Percentiles rank a stretch among this genome's conserved stretches.
phyloP scores from a whole-genome alignment of 1,284 basidiomycete species.

The Papiliotrema laurentii region DNA sequence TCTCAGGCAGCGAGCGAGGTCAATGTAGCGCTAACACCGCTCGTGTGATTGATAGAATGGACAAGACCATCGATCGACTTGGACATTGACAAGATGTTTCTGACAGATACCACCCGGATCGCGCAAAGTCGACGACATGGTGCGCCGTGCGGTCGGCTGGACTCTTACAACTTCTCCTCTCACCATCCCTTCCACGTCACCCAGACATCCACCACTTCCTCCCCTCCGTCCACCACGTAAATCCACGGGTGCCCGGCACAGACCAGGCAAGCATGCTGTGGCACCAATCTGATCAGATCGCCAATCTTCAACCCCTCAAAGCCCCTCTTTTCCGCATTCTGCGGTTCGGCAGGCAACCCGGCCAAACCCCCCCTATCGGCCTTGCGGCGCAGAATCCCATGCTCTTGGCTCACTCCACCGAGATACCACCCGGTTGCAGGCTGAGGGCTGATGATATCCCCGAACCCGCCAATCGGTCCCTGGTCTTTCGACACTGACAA shows the following conservation, averaged over 20 bases:
- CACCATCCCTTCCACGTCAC: conserved; percentile 88
- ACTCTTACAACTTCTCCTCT: too few species aligned
- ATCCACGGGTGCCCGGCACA: conserved; percentile 73
- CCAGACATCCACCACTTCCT: conserved; percentile 74
- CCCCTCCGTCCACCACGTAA: conserved; percentile 61
- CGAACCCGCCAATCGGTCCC: conserved; percentile 66
- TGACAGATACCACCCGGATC: too few species aligned
- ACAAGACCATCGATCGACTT: too few species aligned
- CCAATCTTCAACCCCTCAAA: conserved; percentile 54
- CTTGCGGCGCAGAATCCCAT: conserved; percentile 57
- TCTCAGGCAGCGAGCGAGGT: too few species aligned
- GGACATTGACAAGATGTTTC: too few species aligned
- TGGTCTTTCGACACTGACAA: conserved; percentile 81
- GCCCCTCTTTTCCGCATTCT: conserved; percentile 24
- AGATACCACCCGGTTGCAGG: conserved; percentile 65
- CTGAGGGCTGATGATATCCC: conserved; percentile 55
- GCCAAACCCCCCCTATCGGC: conserved; percentile 4
- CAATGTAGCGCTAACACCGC: too few species aligned
- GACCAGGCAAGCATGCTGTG: conserved; percentile 61
- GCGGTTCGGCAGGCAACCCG: too few species aligned
- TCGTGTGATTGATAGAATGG: too few species aligned
- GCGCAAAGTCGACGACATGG: too few species aligned
- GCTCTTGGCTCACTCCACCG: conserved; percentile 69
- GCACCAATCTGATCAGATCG: conserved; percentile 46
- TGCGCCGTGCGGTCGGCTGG: too few species aligned